Percentiles rank a stretch among this genome's conserved stretches.
Conservation (phyloP, 371 early-diverging fungal species). For the Actinomucor elegans region DNA sequence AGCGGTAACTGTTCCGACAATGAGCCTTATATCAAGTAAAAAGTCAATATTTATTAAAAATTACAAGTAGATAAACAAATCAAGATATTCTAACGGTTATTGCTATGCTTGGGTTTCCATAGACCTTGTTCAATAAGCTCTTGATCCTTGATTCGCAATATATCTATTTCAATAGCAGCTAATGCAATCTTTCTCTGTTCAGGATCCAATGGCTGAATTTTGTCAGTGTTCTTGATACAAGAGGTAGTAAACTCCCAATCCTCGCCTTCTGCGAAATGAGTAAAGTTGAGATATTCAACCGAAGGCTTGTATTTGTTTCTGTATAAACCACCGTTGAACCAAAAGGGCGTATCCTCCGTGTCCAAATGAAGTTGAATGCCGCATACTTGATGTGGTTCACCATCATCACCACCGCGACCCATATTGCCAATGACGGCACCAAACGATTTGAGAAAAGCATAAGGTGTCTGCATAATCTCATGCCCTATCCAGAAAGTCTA, state of each 20-base stretch:
- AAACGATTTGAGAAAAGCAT: conserved; percentile 51
- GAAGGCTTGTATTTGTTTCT: conserved; percentile 37
- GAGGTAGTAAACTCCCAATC: conserved; percentile 29
- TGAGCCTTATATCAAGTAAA: too few species aligned
- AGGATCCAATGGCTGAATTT: conserved; percentile 8
- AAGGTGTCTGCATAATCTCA: conserved; percentile 60
- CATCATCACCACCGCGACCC: conserved; percentile 34
- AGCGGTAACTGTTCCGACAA: too few species aligned
- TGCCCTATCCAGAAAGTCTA: conserved; percentile 62
- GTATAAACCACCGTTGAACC: conserved; percentile 52
- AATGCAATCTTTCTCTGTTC: conserved; percentile 11
- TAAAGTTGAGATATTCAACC: conserved; percentile 32
- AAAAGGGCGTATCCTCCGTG: conserved; percentile 29
- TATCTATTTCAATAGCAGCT: conserved; percentile 18
- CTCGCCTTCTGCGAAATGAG: conserved; percentile 24
- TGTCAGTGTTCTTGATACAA: conserved; percentile 27
- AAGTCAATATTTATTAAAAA: too few species aligned
- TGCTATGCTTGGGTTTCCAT: conserved; percentile 13
- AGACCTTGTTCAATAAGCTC: conserved; percentile 9
- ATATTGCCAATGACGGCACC: conserved; percentile 56
- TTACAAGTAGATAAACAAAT: too few species aligned
- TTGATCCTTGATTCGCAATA: conserved; percentile 13
- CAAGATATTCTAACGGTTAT: not conserved
- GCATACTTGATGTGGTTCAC: conserved; percentile 42
- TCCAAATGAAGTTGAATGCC: conserved; percentile 51